phyloP scores from a whole-genome alignment of 352 stramenopile genomes.

The Hyaloperonospora brassicae region DNA sequence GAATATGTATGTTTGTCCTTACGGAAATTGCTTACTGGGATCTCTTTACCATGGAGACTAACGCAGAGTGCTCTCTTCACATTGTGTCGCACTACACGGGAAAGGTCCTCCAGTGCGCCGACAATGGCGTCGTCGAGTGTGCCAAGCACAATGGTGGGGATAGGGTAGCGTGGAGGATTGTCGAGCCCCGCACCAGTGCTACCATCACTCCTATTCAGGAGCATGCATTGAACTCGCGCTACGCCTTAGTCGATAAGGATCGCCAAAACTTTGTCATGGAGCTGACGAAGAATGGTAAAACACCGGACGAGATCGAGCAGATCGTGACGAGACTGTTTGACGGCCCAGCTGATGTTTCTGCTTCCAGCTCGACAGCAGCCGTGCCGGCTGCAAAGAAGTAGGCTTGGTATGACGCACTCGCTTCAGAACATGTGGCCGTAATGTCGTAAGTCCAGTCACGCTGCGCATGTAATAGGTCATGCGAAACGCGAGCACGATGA shows the following conservation, averaged over 20 bases:
- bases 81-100: conserved; percentile 29
- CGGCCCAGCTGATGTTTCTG: not conserved
- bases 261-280: conserved; percentile 20
- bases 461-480: too few relatives aligned
- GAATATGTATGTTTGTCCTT: conserved; percentile 25
- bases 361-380: not conserved
- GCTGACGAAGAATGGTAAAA: conserved; percentile 23
- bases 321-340: conserved; percentile 26
- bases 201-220: not conserved
- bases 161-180: conserved; percentile 24
- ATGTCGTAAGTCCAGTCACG: too few relatives aligned
- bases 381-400: too few relatives aligned
- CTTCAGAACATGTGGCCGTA: too few relatives aligned
- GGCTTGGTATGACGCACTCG: too few relatives aligned
- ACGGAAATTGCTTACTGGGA: conserved; percentile 23
- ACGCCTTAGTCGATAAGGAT: conserved; percentile 6
- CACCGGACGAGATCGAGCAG: conserved; percentile 21
- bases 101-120: conserved; percentile 8
- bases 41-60: conserved; percentile 31
- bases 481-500: too few relatives aligned
- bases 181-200: conserved; percentile 12
- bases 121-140: conserved; percentile 12
- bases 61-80: conserved; percentile 15
- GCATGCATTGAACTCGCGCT: not conserved
- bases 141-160: too few relatives aligned